A percentile compares a stretch with the other conserved stretches of the same genome.
Evolutionary conservation across 2,329 filamentous ascomycete species (phyloP).

Genomic region (Sphaerostilbella broomeana): DNA sequence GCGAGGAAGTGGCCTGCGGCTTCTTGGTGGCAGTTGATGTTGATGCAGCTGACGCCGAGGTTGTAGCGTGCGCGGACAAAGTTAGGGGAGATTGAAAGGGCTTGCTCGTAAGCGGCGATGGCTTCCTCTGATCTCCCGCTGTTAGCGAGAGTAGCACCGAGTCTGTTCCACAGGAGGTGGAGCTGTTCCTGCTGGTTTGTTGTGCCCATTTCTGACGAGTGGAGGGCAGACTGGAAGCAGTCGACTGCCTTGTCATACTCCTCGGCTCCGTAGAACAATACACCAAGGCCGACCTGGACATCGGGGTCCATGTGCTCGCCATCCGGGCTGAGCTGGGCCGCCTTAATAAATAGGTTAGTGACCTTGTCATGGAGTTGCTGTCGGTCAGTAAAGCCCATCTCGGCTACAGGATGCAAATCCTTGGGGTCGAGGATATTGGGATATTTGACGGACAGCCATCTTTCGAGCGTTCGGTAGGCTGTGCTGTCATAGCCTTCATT

Average conservation of each 20-base stretch:
- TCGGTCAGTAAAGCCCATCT: slow-evolving; percentile 91
- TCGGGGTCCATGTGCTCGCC: slow-evolving; percentile 97
- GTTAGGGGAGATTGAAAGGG: slow-evolving; percentile 82
- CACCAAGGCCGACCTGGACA: slow-evolving; percentile 92
- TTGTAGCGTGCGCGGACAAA: slow-evolving; percentile 97
- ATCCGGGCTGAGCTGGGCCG: slow-evolving; percentile 83
- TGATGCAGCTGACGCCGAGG: slow-evolving; percentile 92
- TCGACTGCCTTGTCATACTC: slow-evolving; percentile 98
- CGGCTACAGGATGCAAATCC: slow-evolving; percentile 66
- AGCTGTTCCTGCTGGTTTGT: slow-evolving; percentile 81
- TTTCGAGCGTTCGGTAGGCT: slow-evolving; percentile 90
- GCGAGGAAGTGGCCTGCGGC: slow-evolving; percentile 89
- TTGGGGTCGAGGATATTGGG: slow-evolving; percentile 69
- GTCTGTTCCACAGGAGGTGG: slow-evolving; percentile 93
- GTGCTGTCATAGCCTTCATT: slow-evolving; percentile 98
- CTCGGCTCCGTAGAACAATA: slow-evolving; percentile 95
- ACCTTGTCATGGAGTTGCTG: slow-evolving; percentile 85
- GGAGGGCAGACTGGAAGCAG: slow-evolving; percentile 90
- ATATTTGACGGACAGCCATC: slow-evolving; percentile 95
- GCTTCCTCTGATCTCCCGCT: slow-evolving; percentile 89
- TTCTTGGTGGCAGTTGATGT: slow-evolving; percentile 90
- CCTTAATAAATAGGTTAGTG: slow-evolving; percentile 82
- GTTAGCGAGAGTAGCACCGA: slow-evolving; percentile 94
- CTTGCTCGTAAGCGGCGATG: slow-evolving; percentile 92
- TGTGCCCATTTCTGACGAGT: slow-evolving; percentile 73